Percentiles rank a stretch among this genome's conserved stretches.
phyloP scores from a whole-genome alignment of 768 basidiomycete species.

The Trametes elegans region DNA sequence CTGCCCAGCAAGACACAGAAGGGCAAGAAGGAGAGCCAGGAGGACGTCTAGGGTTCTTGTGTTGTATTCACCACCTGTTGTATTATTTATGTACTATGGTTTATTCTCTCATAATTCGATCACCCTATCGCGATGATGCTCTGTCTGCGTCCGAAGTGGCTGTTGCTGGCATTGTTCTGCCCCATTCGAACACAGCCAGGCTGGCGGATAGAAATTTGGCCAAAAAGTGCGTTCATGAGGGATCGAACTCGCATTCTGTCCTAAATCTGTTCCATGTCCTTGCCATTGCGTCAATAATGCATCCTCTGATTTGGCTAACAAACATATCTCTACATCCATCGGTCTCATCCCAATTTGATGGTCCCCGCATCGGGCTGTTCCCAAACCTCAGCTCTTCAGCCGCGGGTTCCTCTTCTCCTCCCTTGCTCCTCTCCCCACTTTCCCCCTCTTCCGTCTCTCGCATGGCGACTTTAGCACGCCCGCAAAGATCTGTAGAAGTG shows the following conservation, averaged over 20 bases:
- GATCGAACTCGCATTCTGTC: background rate
- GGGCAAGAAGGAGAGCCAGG: conserved; percentile 54
- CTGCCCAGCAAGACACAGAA: conserved; percentile 48
- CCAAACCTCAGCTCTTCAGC: too few species aligned
- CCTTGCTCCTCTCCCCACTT: background rate
- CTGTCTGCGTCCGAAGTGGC: too few species aligned
- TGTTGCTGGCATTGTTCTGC: too few species aligned
- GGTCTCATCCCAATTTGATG: too few species aligned
- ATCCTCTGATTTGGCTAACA: too few species aligned
- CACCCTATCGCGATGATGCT: background rate
- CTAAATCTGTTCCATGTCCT: too few species aligned
- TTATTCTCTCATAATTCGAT: conserved; percentile 15
- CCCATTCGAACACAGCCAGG: background rate
- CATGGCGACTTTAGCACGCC: conserved; percentile 20
- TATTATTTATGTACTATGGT: conserved; percentile 22
- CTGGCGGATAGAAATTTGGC: background rate
- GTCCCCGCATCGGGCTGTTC: too few species aligned
- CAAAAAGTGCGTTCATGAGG: background rate
- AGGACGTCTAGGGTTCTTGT: conserved; percentile 38
- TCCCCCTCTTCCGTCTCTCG: background rate
- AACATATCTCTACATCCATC: too few species aligned
- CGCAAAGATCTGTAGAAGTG: background rate
- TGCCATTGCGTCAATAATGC: too few species aligned
- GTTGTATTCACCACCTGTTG: conserved; percentile 18
- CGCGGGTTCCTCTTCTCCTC: background rate